Conservation (phyloP, 2,329 filamentous ascomycete species). For the Penicillium sp. region DNA sequence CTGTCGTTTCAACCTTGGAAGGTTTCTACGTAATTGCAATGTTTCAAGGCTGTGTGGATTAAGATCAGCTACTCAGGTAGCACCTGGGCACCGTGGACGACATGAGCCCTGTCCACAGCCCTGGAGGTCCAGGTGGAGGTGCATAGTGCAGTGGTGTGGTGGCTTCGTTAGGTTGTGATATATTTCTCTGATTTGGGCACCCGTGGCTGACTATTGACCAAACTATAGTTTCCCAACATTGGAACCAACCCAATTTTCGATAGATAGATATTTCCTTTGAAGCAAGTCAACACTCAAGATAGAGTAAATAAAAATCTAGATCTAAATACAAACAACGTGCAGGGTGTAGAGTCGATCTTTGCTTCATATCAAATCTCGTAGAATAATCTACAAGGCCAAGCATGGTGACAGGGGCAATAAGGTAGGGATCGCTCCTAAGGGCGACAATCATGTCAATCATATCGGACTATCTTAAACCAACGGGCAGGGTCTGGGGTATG, state of each 20-base stretch:
- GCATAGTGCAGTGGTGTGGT: neutral
- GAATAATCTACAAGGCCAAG: conserved; percentile 19
- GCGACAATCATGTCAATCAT: conserved; percentile 27
- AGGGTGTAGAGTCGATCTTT: conserved; percentile 20
- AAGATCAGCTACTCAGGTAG: neutral
- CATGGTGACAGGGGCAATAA: conserved; percentile 21
- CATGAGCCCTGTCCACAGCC: neutral
- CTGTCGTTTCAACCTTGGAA: no score
- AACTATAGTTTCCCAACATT: neutral
- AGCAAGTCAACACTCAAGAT: no score
- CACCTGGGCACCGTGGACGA: no score
- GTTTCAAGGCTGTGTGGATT: neutral
- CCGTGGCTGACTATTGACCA: neutral
- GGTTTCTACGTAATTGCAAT: neutral
- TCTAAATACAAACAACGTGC: neutral
- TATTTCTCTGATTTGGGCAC: neutral
- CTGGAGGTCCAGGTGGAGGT: neutral
- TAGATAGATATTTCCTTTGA: no score
- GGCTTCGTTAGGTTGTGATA: neutral
- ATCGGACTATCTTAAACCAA: conserved; percentile 16
- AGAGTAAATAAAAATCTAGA: neutral
- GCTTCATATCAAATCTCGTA: conserved; percentile 8
- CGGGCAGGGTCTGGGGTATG: conserved; percentile 1
- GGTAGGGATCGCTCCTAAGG: conserved; percentile 26
- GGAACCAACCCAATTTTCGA: no score